Conservation (phyloP, 208 protist genomes). For the Zelonia costaricensis region DNA sequence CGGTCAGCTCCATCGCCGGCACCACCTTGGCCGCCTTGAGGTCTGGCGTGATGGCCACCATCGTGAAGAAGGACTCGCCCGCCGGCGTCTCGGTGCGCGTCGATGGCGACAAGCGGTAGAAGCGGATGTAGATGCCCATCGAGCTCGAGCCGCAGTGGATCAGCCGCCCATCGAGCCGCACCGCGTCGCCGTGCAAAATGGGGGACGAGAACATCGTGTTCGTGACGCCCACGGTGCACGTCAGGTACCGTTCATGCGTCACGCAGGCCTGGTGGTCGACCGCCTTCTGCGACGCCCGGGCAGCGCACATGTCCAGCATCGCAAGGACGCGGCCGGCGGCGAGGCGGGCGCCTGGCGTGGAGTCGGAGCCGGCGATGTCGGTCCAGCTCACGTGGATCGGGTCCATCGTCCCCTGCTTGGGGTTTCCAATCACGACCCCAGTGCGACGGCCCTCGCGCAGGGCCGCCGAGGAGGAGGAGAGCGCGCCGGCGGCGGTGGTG, state of each 20-base stretch:
- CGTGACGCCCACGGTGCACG: conserved; percentile 83
- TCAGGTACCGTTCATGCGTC: conserved; percentile 35
- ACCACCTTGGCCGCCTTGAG: conserved; percentile 79
- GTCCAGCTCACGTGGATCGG: conserved; percentile 68
- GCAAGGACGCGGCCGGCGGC: conserved; percentile 78
- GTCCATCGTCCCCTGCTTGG: conserved; percentile 49
- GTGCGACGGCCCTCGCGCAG: conserved; percentile 3
- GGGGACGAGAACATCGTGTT: conserved; percentile 80
- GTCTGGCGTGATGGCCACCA: conserved; percentile 84
- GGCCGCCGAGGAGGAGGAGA: not conserved
- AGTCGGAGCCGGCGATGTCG: conserved; percentile 74
- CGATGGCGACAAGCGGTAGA: conserved; percentile 69
- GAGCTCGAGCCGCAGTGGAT: conserved; percentile 85
- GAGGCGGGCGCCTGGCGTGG: conserved; percentile 44
- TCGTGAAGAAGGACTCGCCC: conserved; percentile 88
- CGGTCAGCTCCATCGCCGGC: conserved; percentile 75
- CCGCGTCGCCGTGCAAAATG: conserved; percentile 84
- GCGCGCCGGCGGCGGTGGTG: too few species aligned
- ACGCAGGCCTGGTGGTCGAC: conserved; percentile 19
- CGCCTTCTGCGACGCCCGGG: conserved; percentile 52
- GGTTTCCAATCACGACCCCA: conserved; percentile 59
- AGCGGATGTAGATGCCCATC: conserved; percentile 80
- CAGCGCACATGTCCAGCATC: conserved; percentile 90
- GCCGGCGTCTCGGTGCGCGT: conserved; percentile 58
- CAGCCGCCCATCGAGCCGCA: conserved; percentile 74